Evolutionary conservation across 2,329 filamentous ascomycete species (phyloP).

Genomic region (Aspergillus sp.): DNA sequence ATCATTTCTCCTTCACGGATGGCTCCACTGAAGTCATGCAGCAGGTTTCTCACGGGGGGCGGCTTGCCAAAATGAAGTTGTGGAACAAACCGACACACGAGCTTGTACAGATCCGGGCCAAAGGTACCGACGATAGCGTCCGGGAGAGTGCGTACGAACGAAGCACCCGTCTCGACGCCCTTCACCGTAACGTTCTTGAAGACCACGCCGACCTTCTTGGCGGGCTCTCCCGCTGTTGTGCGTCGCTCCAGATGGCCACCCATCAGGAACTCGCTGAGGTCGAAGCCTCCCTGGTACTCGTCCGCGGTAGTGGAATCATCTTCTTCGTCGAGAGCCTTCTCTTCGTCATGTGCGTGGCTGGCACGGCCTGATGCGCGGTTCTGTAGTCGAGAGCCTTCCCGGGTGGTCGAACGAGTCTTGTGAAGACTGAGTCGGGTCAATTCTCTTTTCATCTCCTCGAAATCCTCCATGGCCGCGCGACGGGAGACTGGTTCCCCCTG

Average conservation of each 20-base stretch:
- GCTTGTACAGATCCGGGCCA: slow-evolving; percentile 71
- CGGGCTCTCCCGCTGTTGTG: slow-evolving; percentile 59
- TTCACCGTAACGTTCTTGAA: slow-evolving; percentile 75
- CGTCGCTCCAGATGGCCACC: slow-evolving; percentile 75
- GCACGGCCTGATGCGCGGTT: slow-evolving; percentile 18
- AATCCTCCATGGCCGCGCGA: slow-evolving; percentile 57
- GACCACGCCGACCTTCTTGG: slow-evolving; percentile 74
- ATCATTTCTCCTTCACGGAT: slow-evolving; percentile 70
- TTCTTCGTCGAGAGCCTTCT: slow-evolving; percentile 48
- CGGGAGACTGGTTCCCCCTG: slow-evolving; percentile 54
- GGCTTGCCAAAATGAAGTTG: slow-evolving; percentile 47
- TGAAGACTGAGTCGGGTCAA: slow-evolving; percentile 53
- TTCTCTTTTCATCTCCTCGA: slow-evolving; percentile 55
- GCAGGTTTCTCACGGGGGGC: slow-evolving; percentile 53
- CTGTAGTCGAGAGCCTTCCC: slow-evolving; percentile 25
- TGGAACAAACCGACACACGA: slow-evolving; percentile 57
- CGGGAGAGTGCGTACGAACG: slow-evolving; percentile 69
- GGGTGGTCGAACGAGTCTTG: slow-evolving; percentile 29
- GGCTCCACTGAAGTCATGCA: slow-evolving; percentile 66
- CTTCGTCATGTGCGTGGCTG: slow-evolving; percentile 35
- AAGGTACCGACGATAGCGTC: slow-evolving; percentile 75
- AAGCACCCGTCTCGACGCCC: slow-evolving; percentile 63
- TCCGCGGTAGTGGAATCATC: slow-evolving; percentile 13
- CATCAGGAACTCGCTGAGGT: slow-evolving; percentile 67
- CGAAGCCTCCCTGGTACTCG: slow-evolving; percentile 51